Conservation (phyloP, 108 stramenopile species). For the Pseudonitzschia multiseries region DNA sequence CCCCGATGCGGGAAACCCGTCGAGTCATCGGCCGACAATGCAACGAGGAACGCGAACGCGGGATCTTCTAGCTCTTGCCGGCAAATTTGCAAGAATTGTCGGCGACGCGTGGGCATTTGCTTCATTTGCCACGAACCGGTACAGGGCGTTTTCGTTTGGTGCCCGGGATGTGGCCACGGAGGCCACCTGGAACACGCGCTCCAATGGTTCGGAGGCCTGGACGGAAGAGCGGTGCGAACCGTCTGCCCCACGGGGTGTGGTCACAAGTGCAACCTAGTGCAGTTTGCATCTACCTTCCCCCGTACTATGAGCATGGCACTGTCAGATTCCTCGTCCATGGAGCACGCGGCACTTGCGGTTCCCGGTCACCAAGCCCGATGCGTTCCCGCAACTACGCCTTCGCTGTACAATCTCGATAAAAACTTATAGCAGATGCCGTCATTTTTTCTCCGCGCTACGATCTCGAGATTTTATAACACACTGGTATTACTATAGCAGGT, state of each 20-base stretch:
- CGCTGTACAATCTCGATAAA: not conserved
- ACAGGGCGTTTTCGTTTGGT: constrained; percentile 83
- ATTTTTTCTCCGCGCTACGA: too few species aligned
- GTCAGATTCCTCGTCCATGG: not conserved
- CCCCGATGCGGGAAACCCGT: constrained; percentile 76
- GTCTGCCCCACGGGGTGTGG: constrained; percentile 85
- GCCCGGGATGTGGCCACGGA: constrained; percentile 84
- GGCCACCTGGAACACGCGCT: constrained; percentile 71
- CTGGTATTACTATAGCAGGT: not conserved
- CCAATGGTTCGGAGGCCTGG: constrained; percentile 61
- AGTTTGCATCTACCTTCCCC: constrained; percentile 48
- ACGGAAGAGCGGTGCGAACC: constrained; percentile 52
- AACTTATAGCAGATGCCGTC: not conserved
- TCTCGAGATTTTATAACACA: not conserved
- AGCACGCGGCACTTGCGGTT: not conserved
- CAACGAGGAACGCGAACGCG: constrained; percentile 12
- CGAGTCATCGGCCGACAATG: constrained; percentile 20
- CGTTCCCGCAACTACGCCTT: constrained; percentile 1
- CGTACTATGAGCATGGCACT: constrained; percentile 21
- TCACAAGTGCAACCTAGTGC: constrained; percentile 74
- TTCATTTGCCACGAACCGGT: constrained; percentile 85
- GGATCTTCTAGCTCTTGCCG: constrained; percentile 27
- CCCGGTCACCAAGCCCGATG: not conserved
- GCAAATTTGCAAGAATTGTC: constrained; percentile 68
- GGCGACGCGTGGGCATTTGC: constrained; percentile 70